Evolutionary conservation across 208 protist species (phyloP), one percentile per base, ranked within the genome.

Genomic region (Leishmania tarentolae): DNA sequence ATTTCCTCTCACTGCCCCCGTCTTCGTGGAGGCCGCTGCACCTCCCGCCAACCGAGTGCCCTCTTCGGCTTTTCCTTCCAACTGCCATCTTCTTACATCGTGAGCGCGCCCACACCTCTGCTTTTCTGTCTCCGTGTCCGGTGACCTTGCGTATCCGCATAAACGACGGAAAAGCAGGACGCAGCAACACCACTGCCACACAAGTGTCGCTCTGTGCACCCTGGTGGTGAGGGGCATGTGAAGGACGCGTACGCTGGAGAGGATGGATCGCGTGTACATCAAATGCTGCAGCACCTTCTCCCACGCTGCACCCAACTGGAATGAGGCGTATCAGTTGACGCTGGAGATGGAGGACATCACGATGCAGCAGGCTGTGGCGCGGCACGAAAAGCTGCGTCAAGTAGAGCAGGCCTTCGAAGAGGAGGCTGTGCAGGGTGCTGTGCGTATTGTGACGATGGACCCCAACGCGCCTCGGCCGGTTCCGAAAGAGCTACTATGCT

Each of bases 401-500:
- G 76, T 97, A 21, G 89, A 92, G 66, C 68, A 42, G n/a, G 87
- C 86, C 56, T 96, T 97, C 71, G 86, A 92, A 44, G 76, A 77
- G 40, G 94, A 87, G 69, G 91, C 86, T 11, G 40, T 77, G n/a
- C 66, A 77, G 40, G 89, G 82, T 2, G 92, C 90, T 0, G 78
- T 83, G 63, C 86, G 92, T 78, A 95, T 97, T 56, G 94, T 96
- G n/a, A 86, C 80, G 76, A 86, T 96, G 59, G 92, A 95, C 77
- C 86, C 95, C 65, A 85, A 93, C 59, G 88, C 81, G 17, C 94
- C 94, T 2, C 81, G 77, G 13, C 84, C 90, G 84, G 82, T 95
- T 46, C 92, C 91, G 0, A 90, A 93, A 77, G 92, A 91, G 81
- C 57, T 93, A 40, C 90, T 95, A 68, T 97, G 94, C 82, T 97